Evolutionary conservation across 441 rosid genomes (phyloP).

Genomic region (Theobroma grandiflorum): DNA sequence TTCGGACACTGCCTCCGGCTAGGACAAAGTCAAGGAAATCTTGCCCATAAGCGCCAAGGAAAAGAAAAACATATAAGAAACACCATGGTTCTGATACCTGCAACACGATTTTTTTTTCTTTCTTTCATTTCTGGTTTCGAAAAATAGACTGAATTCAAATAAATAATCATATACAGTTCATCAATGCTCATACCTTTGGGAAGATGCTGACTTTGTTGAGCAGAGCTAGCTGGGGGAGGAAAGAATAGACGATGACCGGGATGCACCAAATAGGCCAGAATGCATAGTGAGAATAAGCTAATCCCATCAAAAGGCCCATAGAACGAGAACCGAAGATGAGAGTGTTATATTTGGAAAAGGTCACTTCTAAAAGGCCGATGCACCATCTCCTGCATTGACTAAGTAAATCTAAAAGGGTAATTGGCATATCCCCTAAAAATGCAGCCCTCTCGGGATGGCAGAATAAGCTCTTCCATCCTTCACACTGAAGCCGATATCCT

Average conservation of each 20-base stretch:
- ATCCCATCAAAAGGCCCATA: slow-evolving; percentile 49
- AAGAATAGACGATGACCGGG: slow-evolving; percentile 55
- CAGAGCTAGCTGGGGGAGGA: slow-evolving; percentile 67
- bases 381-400: slow-evolving; percentile 70
- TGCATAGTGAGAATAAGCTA: slow-evolving; percentile 47
- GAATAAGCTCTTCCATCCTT: slow-evolving; percentile 70
- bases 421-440: slow-evolving; percentile 64
- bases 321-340: slow-evolving; percentile 43
- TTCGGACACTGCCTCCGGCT: slow-evolving; percentile 47
- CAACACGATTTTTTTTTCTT: neutral
- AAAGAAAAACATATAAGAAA: slow-evolving; percentile 56
- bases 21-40: slow-evolving; percentile 51
- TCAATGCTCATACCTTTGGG: slow-evolving; percentile 50
- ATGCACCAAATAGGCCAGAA: slow-evolving; percentile 59
- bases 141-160: neutral
- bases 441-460: slow-evolving; percentile 66
- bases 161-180: neutral
- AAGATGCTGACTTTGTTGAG: slow-evolving; percentile 48
- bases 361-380: slow-evolving; percentile 60
- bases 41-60: slow-evolving; percentile 62
- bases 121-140: neutral
- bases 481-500: slow-evolving; percentile 61
- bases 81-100: slow-evolving; percentile 69
- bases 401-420: slow-evolving; percentile 47
- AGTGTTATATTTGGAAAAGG: slow-evolving; percentile 49